Evolutionary conservation across 2,329 filamentous ascomycete genomes (phyloP), one percentile per base, ranked within the genome.

Genomic region (Claviceps quebecensis): DNA sequence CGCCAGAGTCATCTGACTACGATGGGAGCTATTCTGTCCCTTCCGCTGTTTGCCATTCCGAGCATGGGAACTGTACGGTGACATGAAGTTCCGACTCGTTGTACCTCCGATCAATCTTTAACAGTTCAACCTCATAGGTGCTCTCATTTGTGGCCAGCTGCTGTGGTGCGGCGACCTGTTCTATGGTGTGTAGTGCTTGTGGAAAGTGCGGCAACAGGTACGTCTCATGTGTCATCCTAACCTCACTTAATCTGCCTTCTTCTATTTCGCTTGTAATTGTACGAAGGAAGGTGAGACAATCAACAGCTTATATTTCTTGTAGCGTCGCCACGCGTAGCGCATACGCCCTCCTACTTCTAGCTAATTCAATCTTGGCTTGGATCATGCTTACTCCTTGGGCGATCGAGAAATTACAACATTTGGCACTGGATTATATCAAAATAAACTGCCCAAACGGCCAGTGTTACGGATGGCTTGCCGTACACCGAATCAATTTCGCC

Each of bases 381-480:
- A 87, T 98, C 60, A 95, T 97, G 88, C 88, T 98, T 71, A 98
- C 93, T 22, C 87, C 89, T 50, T 98, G 93, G 93, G 93, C 93
- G 37, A 87, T 98, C 65, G 87, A 95, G 62, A 97, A 97, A 67
- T 76, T 98, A 5, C 83, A 97, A 69, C 81, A 94, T 57, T 75
- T 97, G 51, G 93, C 88, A 13, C 77, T 98, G 57, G 89, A 97
- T 69, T 97, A 96, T 64, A 90, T 98, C 72, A 89, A 88, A 62
- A 95, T 98, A 63, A 84, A 85, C 62, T 98, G 93, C 66, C 84
- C 87, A 29, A 90, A 86, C 48, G 87, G 91, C 59, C 79, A 91
- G 63, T 98, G 93, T 66, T 86, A 94, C 64, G 93, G 93, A 59
- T 98, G 93, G 80, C 83, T 96, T 47, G 93, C 93, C 6, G 91